Evolutionary conservation across 371 early-diverging fungal genomes (phyloP), one percentile per base, ranked within the genome.

Genomic region (Funneliformis caledonium): DNA sequence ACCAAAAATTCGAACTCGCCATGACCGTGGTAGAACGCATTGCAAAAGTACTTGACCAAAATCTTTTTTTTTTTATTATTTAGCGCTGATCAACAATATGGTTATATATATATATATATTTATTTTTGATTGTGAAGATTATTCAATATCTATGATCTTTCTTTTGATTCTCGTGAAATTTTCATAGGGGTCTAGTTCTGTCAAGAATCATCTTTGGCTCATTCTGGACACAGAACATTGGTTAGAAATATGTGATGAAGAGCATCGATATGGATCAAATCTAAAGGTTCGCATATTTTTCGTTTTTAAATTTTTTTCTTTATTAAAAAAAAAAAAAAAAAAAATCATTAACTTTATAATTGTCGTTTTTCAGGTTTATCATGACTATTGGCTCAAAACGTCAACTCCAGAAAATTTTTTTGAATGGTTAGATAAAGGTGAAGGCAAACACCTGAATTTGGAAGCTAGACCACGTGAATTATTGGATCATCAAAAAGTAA

Each of bases 211-310:
- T 33, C 42, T 77, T 42, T 80, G 69, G 62, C 62, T 52, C 5
- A 19, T 81, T 5, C 72, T 85, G 82, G 82, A 85, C n/a, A 85
- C 84, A 19, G 86, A 84, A 70, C 86, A 86, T 45, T 85, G 86
- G 85, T 82, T 86, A 0, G 86, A 86, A 73, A 76, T 85, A 82
- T 83, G 82, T 9, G 86, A 86, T 80, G 77, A 47, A 60, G 78
- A 86, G 33, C 86, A 85, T 47, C 82, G 86, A 47, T 86, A 86
- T 43, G 86, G 85, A n/a, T 81, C 86, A 48, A 86, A 86, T 48
- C 75, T 86, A 47, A 85, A 85, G 84, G 86, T 84, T 76, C 6
- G 76, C n/a, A 1, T 19, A 31, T 7, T 48, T 48, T 26, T 26
- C 26, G 26, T 26, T 26, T 26, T 26, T 26, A 26, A 26, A 26